Conservation (phyloP, 2,329 filamentous ascomycete species). For the Neodidymelliopsis sp. region DNA sequence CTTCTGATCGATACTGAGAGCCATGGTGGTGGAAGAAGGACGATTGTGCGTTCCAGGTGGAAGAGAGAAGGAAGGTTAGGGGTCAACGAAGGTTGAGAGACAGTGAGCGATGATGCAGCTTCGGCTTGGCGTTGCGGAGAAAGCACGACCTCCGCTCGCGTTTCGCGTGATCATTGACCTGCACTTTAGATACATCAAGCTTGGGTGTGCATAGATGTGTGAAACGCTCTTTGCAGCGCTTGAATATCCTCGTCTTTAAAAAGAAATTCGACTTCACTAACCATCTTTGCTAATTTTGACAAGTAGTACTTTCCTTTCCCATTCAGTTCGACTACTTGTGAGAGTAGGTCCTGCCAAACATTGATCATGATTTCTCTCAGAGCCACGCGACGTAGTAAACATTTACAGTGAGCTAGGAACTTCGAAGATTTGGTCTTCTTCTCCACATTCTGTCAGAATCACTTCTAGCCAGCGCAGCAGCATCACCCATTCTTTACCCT, state of each 20-base stretch:
- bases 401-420: neutral
- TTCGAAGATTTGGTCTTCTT: neutral
- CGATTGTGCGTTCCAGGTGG: neutral
- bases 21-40: constrained; percentile 62
- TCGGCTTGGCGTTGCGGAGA: constrained; percentile 15
- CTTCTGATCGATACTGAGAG: constrained; percentile 86
- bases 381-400: constrained; percentile 14
- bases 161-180: neutral
- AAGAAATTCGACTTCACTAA: neutral
- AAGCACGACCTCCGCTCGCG: constrained; percentile 10
- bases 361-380: constrained; percentile 9
- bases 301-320: constrained; percentile 1
- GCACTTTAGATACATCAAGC: neutral
- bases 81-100: neutral
- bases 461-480: neutral
- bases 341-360: neutral
- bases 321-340: neutral
- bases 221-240: too few species aligned
- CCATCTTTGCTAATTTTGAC: neutral
- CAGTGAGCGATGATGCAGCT: constrained; percentile 18
- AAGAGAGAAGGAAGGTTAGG: too few species aligned
- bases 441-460: neutral
- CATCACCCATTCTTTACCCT: constrained; percentile 4
- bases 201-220: neutral
- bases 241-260: too few species aligned